Evolutionary conservation across 2,329 filamentous ascomycete genomes (phyloP).

Genomic region (Coniochaeta ligniaria): DNA sequence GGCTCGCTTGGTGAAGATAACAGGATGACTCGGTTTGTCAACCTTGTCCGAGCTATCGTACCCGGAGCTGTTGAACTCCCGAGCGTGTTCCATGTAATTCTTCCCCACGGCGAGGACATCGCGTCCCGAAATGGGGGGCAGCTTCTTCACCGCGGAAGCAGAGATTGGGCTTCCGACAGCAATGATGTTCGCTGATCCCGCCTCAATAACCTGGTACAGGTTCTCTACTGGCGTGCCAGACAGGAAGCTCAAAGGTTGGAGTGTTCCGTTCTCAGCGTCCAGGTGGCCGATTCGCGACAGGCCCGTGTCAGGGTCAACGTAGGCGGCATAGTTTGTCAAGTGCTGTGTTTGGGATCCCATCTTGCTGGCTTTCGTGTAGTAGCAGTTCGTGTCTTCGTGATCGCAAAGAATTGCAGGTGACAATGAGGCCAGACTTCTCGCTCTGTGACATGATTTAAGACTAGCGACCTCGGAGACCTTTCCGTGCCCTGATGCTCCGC

Average conservation of each 20-base stretch:
- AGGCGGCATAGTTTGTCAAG: constrained; percentile 1
- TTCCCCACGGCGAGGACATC: constrained; percentile 51
- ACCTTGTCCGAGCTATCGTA: constrained; percentile 48
- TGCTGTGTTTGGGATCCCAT: constrained; percentile 1
- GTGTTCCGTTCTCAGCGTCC: neutral
- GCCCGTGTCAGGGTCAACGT: constrained; percentile 2
- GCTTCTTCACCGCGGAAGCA: constrained; percentile 27
- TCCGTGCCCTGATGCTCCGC: neutral
- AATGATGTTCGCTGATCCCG: constrained; percentile 29
- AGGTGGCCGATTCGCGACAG: constrained; percentile 1
- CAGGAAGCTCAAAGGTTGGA: constrained; percentile 35
- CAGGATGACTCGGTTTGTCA: constrained; percentile 43
- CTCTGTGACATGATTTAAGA: neutral
- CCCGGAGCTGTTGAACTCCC: constrained; percentile 48
- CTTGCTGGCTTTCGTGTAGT: neutral
- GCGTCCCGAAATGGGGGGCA: constrained; percentile 37
- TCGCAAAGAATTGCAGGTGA: neutral
- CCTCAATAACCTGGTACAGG: constrained; percentile 45
- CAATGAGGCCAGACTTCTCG: neutral
- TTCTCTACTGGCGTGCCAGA: constrained; percentile 37
- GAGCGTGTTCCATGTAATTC: constrained; percentile 50
- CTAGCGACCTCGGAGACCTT: neutral
- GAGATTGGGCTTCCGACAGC: constrained; percentile 23
- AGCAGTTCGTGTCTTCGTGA: no score
- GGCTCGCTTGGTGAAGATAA: constrained; percentile 48